Evolutionary conservation across 129 eudicot genomes (phyloP), one percentile per base, ranked within the genome.

Genomic region (Chrysanthemum lavandulifolium): DNA sequence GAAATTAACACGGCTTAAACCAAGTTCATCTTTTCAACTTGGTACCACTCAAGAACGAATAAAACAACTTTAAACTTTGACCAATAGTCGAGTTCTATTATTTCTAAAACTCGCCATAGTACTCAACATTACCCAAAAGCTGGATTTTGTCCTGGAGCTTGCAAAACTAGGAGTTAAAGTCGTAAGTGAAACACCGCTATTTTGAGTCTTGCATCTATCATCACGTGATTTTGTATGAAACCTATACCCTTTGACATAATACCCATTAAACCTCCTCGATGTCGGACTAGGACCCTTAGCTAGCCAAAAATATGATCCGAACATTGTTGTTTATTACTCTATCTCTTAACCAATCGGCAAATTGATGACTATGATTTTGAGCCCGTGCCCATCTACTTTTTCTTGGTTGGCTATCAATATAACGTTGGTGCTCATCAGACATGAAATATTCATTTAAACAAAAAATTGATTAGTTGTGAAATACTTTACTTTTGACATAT

Each of bases 81-180:
- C 59, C 52, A 56, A 59, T 66, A 73, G 13, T 79, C 58, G 10
- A 79, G 27, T 21, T 80, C 79, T 25, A 65, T 67, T n/a, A 80
- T 80, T n/a, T 80, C 76, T 6, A 55, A 33, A 27, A 73, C 47
- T 10, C 58, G 40, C 79, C 83, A 79, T 79, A 79, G 60, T 74
- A 75, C 8, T 29, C 60, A 19, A 74, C 80, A 11, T 80, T 74
- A 16, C 67, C 73, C 8, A 61, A 36, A 33, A 55, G n/a, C 16
- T 13, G 80, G 76, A 53, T 67, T 57, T 80, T 60, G 61, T 80
- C 45, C 40, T 52, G 4, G 65, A 40, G 27, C 79, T 80, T 49
- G 84, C 84, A 67, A 73, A 80, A 48, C 76, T 74, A 27, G 45
- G 43, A 25, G 76, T 80, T 56, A 18, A 23, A 2, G 84, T 73